Evolutionary conservation across 176 grass and related monocot genomes (phyloP), one percentile per base, ranked within the genome.

Genomic region (Carex myosuroides): DNA sequence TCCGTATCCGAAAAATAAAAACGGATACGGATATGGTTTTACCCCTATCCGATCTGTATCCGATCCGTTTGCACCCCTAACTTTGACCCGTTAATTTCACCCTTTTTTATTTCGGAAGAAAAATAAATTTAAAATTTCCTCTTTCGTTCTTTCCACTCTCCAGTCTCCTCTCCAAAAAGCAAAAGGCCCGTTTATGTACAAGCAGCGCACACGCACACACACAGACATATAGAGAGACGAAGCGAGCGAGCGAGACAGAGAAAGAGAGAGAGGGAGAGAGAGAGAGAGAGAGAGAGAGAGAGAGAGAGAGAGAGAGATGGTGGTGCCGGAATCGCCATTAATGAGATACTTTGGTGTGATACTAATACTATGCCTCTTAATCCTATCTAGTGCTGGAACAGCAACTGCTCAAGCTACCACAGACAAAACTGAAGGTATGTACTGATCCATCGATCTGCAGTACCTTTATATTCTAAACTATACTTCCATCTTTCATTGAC

Each of bases 391-490:
- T 62, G 83, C n/a, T 87, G 75, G 68, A 60, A 64, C 63, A 29
- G 56, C 76, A 33, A 24, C 8, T 32, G 88, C 67, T 13, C 81
- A 33, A 33, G 88, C 91, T 57, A 85, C 86, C 54, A 59, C 90
- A 37, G 81, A 59, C 52, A 52, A 52, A 13, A 5, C 21, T 1
- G 91, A 93, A 50, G 46, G 46, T 50, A 77, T 33, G 53, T 33
- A 69, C 16, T 39, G 32, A 35, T 39, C 39, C 22, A 33, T 66
- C 26, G 26, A 26, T 26, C 4, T 6, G 3, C 2, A 66, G 58
- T 60, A 60, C 58, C 58, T 10, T 50, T 50, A 11, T 60, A 60
- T 60, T 20, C 6, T 18, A 60, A 39, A 39, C 37, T 0, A 39
- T 39, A 39, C 37, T 39, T 39, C 4, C 4, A 5, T 39, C 37